Conservation (phyloP, 192 early-diverging fungal genomes). For the Borealophlyctis nickersoniae region DNA sequence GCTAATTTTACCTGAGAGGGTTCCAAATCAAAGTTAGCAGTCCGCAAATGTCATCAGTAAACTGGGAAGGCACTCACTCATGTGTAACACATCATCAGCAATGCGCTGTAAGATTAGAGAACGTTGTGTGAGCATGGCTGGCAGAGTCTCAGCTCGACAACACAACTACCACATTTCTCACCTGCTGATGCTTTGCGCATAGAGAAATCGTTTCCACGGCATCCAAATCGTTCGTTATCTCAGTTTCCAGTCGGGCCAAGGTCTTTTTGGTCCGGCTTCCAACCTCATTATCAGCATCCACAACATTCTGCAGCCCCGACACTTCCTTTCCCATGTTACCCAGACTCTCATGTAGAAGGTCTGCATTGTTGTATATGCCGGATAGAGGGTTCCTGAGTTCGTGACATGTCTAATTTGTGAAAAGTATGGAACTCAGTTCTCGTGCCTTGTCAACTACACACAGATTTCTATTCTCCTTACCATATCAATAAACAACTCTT, state of each 20-base stretch:
- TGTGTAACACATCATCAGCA: conserved; percentile 40
- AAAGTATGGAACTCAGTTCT: background rate
- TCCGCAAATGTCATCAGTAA: too few species aligned
- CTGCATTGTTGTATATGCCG: conserved; percentile 38
- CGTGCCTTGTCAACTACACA: background rate
- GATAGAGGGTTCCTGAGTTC: conserved; percentile 42
- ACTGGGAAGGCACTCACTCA: too few species aligned
- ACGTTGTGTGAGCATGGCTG: too few species aligned
- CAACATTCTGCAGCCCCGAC: background rate
- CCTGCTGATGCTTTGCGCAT: conserved; percentile 38
- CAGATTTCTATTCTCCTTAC: too few species aligned
- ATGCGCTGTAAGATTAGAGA: conserved; percentile 21
- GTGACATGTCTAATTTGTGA: conserved; percentile 35
- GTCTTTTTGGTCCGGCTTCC: background rate
- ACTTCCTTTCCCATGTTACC: conserved; percentile 18
- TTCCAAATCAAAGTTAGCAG: too few species aligned
- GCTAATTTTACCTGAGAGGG: conserved; percentile 30
- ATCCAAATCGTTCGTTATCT: conserved; percentile 15
- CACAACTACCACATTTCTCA: background rate
- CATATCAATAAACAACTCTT: conserved; percentile 45
- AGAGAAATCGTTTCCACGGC: conserved; percentile 31
- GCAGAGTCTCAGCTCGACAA: too few species aligned
- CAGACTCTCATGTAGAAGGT: conserved; percentile 22
- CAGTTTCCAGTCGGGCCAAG: background rate
- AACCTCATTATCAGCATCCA: background rate